phyloP scores from a whole-genome alignment of 768 basidiomycete genomes.

The Agrocybe praecox region DNA sequence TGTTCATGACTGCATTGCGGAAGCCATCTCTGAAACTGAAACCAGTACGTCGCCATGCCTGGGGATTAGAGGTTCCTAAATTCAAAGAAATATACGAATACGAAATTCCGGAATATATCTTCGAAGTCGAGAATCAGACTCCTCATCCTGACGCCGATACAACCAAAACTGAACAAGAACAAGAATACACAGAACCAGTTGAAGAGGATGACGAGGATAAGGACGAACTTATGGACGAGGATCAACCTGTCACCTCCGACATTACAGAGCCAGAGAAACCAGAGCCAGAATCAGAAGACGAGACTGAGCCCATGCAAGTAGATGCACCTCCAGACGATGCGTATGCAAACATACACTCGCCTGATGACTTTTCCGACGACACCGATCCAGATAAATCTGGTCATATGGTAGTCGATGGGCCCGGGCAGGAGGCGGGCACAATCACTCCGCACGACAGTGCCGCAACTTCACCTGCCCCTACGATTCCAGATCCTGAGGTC shows the following conservation, averaged over 20 bases:
- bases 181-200: background rate
- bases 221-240: background rate
- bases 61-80: slow-evolving; percentile 1
- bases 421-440: background rate
- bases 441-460: background rate
- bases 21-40: no score
- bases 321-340: background rate
- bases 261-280: background rate
- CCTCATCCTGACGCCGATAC: background rate
- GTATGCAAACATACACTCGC: background rate
- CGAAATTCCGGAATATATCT: slow-evolving; percentile 58
- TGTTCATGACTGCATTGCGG: slow-evolving; percentile 54
- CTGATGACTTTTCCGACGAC: background rate
- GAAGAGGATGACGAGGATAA: background rate
- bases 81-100: slow-evolving; percentile 40
- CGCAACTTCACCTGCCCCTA: background rate
- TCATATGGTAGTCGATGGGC: background rate
- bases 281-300: slow-evolving; percentile 9
- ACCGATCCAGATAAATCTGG: background rate
- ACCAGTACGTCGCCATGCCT: slow-evolving; percentile 42
- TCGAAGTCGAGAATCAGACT: background rate
- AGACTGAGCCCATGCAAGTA: background rate
- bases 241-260: background rate
- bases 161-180: background rate
- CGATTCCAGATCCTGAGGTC: slow-evolving; percentile 10